Base-by-base conservation (phyloP, 2,329 filamentous ascomycete species). In the Penicillium polonicum region DNA sequence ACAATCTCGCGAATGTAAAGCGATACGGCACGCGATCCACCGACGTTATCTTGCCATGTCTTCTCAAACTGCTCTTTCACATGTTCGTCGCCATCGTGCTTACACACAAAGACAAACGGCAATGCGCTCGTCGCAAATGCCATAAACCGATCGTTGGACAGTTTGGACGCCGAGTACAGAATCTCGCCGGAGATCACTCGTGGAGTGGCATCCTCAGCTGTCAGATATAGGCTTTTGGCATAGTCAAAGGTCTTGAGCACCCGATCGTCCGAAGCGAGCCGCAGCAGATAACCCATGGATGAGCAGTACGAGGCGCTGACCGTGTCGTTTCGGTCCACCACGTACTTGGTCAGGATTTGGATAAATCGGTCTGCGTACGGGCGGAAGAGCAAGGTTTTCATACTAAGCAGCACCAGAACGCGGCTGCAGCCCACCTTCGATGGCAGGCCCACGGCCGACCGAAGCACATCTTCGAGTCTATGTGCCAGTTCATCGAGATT, bases 391-490 rank as follows among this genome's bases (percentile, higher is more conserved):
- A 87, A 82, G 36, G 84, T 85, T 13, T 91, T 85, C 50, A 92
- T 93, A 50, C 91, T 90, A 8, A 99, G 82, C 0, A 91, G 92
- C 8, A 90, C 89, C 33, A 99, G 81, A 2, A 97, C 87, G 55
- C 91, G 86, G 62, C 89, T 90, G 68, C 92, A 95, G 38, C 92
- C 94, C 48, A 97, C 89, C 78, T 97, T 97, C 0, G 92, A 95
- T 2, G 93, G 93, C 76, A 97, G 87, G 1, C 92, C 93, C 38
- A 99, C 87, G 1, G 92, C 90, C 27, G 84, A 87, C 71, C 93
- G 94, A 75, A 97, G 91, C 0, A 89, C 88, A 31, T 83, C 82
- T 71, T 94, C 88, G 0, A 99, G 82, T 44, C 81, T 84, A 2
- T 87, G 86, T 36, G 88, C 86, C 10, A 97, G 80, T 21, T 86